Evolutionary conservation across 305 asterid genomes (phyloP).

Genomic region (Fraxinus sp.): DNA sequence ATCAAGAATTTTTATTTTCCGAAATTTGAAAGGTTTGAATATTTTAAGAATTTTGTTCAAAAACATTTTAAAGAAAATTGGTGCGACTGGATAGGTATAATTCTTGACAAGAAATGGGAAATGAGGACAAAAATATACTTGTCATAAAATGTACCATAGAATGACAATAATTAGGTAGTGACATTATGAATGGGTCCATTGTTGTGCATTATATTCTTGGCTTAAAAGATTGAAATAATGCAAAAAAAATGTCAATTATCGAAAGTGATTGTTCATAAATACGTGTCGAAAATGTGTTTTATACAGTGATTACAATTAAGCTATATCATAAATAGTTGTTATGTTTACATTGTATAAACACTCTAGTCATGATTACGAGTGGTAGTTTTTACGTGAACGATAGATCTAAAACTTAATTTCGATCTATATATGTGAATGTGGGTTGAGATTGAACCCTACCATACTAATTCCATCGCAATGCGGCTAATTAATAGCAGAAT

Average conservation of each 20-base stretch:
- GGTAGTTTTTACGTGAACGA: not conserved
- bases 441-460: not conserved
- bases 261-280: not conserved
- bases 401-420: not conserved
- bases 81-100: not conserved
- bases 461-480: not conserved
- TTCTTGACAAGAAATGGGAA: conserved; percentile 18
- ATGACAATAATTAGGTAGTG: conserved; percentile 30
- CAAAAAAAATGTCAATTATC: not conserved
- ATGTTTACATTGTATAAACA: not conserved
- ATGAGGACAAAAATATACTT: conserved; percentile 21
- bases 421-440: not conserved
- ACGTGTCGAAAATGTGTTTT: not conserved
- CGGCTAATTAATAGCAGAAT: not conserved
- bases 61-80: conserved; percentile 6
- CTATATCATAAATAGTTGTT: not conserved
- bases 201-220: not conserved
- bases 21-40: not conserved
- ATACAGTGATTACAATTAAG: not conserved
- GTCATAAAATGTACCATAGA: conserved; percentile 20
- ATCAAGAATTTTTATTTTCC: not conserved
- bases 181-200: conserved; percentile 30
- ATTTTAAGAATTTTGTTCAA: not conserved
- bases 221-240: conserved; percentile 1
- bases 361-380: not conserved